A percentile compares a stretch with the other conserved stretches of the same genome.
These are phyloP conservation scores for Arxiozyma slooffiae DNA, from an alignment of 1,139 yeast genomes.

Conservation along the genomic window DNA sequence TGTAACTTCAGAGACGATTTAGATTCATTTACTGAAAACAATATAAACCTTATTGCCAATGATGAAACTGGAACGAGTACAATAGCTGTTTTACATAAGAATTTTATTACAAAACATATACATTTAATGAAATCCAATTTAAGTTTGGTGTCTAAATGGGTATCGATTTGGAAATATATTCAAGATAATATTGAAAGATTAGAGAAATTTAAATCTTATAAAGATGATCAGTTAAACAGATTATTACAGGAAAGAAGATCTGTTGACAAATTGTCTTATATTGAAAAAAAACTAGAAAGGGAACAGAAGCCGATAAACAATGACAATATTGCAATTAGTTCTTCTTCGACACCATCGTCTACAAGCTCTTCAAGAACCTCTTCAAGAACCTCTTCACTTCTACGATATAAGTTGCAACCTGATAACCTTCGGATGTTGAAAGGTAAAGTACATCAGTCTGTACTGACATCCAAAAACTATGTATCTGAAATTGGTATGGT, in stretches of 20 bases:
- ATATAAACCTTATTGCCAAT: slow-evolving; percentile 2
- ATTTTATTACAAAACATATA: slow-evolving; percentile 1
- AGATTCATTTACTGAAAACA: slow-evolving; percentile 10
- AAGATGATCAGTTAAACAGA: slow-evolving; percentile 14
- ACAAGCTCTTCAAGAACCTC: slow-evolving; percentile 4
- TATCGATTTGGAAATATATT: slow-evolving; percentile 21
- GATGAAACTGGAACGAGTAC: background rate
- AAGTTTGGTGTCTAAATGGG: slow-evolving; percentile 14
- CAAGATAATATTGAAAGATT: slow-evolving; percentile 13
- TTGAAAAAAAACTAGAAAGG: slow-evolving; percentile 10
- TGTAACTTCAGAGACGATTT: slow-evolving; percentile 2
- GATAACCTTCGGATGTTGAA: background rate
- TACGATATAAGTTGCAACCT: background rate
- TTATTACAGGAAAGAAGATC: slow-evolving; percentile 23
- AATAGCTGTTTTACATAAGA: slow-evolving; percentile 3
- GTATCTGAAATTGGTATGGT: background rate
- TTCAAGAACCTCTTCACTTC: no score
- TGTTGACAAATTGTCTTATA: slow-evolving; percentile 21
- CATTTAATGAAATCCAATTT: slow-evolving; percentile 9
- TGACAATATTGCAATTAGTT: background rate
- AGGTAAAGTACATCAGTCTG: background rate
- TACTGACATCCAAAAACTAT: background rate
- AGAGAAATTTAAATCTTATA: slow-evolving; percentile 9
- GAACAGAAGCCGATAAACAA: slow-evolving; percentile 1
- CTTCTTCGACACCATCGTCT: slow-evolving; percentile 1